A percentile compares a stretch with the other conserved stretches of the same genome.
These are phyloP conservation scores for Straminergon stramineum DNA, from an alignment of 225 moss, liverwort and hornwort genomes.

Conservation along the genomic window DNA sequence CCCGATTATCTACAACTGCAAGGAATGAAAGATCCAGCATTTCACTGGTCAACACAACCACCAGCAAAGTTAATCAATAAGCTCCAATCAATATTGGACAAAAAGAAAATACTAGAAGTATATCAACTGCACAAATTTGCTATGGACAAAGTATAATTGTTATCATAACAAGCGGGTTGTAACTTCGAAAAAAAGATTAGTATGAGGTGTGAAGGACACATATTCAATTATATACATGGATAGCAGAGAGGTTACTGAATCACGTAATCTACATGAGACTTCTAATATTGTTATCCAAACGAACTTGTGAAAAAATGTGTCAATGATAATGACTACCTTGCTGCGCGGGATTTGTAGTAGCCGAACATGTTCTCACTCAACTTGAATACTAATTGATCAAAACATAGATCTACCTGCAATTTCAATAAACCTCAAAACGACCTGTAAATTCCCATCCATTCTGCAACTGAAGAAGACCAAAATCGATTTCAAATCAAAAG, in stretches of 20 bases:
- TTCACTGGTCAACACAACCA: conserved; percentile 58
- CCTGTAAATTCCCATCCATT: background rate
- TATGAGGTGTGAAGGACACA: background rate
- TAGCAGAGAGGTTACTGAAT: background rate
- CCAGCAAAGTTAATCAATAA: conserved; percentile 9
- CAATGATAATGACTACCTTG: conserved; percentile 50
- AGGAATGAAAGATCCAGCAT: conserved; percentile 83
- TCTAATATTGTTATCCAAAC: background rate
- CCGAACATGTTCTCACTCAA: conserved; percentile 93
- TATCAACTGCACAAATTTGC: background rate
- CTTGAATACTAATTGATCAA: conserved; percentile 98
- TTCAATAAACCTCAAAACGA: background rate
- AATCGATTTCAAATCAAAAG: background rate
- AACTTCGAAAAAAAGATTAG: background rate
- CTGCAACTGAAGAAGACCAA: background rate
- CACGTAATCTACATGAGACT: background rate
- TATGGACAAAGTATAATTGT: background rate
- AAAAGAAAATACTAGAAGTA: background rate
- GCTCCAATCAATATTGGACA: background rate
- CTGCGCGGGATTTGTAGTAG: conserved; percentile 83
- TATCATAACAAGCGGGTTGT: background rate
- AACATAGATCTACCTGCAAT: conserved; percentile 94
- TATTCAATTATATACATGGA: background rate
- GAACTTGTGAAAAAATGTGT: background rate
- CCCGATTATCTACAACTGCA: conserved; percentile 66